Percentiles rank a stretch among this genome's conserved stretches.
Evolutionary conservation across 768 basidiomycete species (phyloP).

Genomic region (Stropharia rugosoannulata): DNA sequence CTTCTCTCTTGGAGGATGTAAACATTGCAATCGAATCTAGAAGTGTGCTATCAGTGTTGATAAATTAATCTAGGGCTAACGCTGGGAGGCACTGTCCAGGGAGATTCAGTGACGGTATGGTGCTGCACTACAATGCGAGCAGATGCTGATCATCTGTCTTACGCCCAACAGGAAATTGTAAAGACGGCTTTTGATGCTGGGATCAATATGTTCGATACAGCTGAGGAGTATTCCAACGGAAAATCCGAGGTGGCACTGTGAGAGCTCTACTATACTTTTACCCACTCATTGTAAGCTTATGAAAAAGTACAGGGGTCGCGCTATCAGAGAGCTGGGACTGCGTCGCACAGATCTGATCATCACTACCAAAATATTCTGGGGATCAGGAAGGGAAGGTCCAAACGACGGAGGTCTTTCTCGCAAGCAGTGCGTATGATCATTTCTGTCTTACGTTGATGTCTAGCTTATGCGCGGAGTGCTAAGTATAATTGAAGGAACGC

Average conservation of each 20-base stretch:
- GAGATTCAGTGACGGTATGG: constrained; percentile 64
- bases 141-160: not conserved
- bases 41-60: not conserved
- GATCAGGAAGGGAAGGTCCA: constrained; percentile 50
- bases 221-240: constrained; percentile 60
- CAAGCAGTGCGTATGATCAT: constrained; percentile 43
- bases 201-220: constrained; percentile 71
- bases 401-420: constrained; percentile 55
- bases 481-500: constrained; percentile 70
- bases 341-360: constrained; percentile 66
- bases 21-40: constrained; percentile 4
- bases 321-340: constrained; percentile 66
- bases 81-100: constrained; percentile 56
- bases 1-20: constrained; percentile 71
- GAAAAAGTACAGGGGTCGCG: constrained; percentile 46
- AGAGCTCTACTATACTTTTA: constrained; percentile 8
- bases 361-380: constrained; percentile 78
- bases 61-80: constrained; percentile 43
- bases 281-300: not conserved
- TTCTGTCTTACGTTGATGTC: not conserved
- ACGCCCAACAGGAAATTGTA: constrained; percentile 58
- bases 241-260: constrained; percentile 72
- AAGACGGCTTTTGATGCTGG: constrained; percentile 70
- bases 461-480: not conserved
- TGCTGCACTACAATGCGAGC: not conserved